These are phyloP conservation scores for Tephrocybe sp. DNA, from an alignment of 768 basidiomycete species.

Conservation along the genomic window DNA sequence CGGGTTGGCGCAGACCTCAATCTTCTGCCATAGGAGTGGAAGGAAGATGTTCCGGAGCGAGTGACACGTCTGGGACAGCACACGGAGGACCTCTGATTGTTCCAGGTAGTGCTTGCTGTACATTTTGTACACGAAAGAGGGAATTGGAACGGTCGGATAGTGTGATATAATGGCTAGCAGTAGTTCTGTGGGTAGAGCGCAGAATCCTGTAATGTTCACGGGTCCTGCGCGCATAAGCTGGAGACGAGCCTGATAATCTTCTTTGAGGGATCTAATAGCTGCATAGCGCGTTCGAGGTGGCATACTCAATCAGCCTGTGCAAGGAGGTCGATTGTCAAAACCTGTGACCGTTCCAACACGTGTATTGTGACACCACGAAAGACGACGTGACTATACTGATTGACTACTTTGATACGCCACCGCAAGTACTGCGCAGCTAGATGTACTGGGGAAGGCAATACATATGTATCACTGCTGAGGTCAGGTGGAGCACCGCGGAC, in stretches of 20 bases:
- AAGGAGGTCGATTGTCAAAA: too few species aligned
- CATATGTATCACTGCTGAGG: too few species aligned
- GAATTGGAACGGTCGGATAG: conserved; percentile 17
- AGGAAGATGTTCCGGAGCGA: conserved; percentile 18
- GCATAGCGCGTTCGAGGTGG: not conserved
- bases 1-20: conserved; percentile 18
- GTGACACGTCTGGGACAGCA: conserved; percentile 20
- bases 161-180: conserved; percentile 24
- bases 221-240: conserved; percentile 5
- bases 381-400: too few species aligned
- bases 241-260: not conserved
- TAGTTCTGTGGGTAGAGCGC: conserved; percentile 23
- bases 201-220: conserved; percentile 20
- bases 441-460: too few species aligned
- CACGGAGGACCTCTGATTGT: conserved; percentile 8
- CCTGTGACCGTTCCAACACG: too few species aligned
- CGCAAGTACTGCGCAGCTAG: too few species aligned
- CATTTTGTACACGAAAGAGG: conserved; percentile 1
- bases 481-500: too few species aligned
- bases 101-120: conserved; percentile 5
- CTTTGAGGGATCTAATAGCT: not conserved
- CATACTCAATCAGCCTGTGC: too few species aligned
- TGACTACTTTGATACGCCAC: too few species aligned
- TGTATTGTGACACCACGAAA: too few species aligned
- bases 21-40: conserved; percentile 16